Base-by-base conservation (phyloP, 192 early-diverging fungal species). In the Gaertneriomyces sp. region DNA sequence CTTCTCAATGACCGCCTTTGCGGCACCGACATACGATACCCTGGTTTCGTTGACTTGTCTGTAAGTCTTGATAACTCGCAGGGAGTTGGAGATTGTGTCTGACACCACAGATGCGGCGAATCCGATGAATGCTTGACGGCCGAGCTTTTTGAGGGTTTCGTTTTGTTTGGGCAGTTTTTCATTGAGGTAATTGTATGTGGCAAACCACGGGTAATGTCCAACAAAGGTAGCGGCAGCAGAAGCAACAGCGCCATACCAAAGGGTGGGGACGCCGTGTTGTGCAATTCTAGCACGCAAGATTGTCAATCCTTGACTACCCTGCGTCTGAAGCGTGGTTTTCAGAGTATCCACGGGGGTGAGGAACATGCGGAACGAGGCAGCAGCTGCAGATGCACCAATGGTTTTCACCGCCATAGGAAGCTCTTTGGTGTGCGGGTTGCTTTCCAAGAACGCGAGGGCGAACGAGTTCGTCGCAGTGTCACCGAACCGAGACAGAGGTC, bases 41-140 rank as follows among this genome's bases (percentile, higher is more conserved):
- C 40, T 25, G 7, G 59, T 61, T 43, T 72, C 70, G 62, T 67
- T 59, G 7, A 74, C 72, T 64, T 78, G 76, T 6, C 73, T 11
- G 44, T 78, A 78, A 6, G 76, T 78, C 61, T 78, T 78, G 66
- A 78, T 73, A 5, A 78, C 76, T 41, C 76, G 69, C 69, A 78
- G 42, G 11, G 73, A 76, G 63, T 78, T 78, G 51, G 59, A 65
- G 43, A 76, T 71, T 41, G 55, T 66, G 70, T 78, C 76, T 10
- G 51, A 70, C 42, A 67, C 60, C 44, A 51, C 55, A 20, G 70
- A 76, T 44, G 74, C 70, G 9, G 54, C 45, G 74, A 76, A 78
- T 14, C 76, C 76, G 59, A 78, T 78, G 41, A 71, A 38, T 38
- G 76, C 76, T 42, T 66, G 74, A 7, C 76, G 64, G 16, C 62